These are phyloP conservation scores for Penicillium salamii DNA, from an alignment of 495 filamentous ascomycete species.

Conservation along the genomic window DNA sequence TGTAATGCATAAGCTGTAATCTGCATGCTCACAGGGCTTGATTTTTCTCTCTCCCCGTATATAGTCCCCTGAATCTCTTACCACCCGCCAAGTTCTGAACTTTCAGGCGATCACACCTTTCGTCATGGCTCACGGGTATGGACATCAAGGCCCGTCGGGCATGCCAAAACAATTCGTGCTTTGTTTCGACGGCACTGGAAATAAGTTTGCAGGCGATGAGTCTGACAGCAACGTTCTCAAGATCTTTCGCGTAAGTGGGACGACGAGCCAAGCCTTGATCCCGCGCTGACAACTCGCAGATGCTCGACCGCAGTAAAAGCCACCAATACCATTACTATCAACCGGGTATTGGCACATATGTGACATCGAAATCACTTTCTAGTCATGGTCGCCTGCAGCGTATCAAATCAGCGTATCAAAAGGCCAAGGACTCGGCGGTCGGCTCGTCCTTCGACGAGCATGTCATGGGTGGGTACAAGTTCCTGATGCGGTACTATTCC, in stretches of 20 bases:
- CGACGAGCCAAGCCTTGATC: not conserved
- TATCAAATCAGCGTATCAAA: constrained; percentile 71
- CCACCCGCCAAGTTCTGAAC: not conserved
- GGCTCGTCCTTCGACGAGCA: constrained; percentile 82
- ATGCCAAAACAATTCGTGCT: constrained; percentile 61
- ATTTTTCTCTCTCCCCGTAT: not conserved
- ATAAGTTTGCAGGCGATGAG: constrained; percentile 78
- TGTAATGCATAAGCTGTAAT: not conserved
- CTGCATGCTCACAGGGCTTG: constrained; percentile 4
- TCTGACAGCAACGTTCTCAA: constrained; percentile 88
- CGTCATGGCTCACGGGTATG: constrained; percentile 15
- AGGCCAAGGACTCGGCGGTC: constrained; percentile 81
- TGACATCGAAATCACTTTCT: constrained; percentile 63
- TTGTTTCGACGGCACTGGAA: constrained; percentile 89
- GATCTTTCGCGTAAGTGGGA: constrained; percentile 59
- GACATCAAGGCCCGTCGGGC: constrained; percentile 10
- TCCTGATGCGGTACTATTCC: constrained; percentile 82
- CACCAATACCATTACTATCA: constrained; percentile 43
- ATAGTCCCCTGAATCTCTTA: not conserved
- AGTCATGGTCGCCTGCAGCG: constrained; percentile 61
- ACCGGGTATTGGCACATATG: constrained; percentile 84
- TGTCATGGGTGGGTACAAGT: constrained; percentile 82
- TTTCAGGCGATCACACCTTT: no score
- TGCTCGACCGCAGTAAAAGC: constrained; percentile 54
- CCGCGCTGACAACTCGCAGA: constrained; percentile 23